Evolutionary conservation across 1,284 basidiomycete species (phyloP), one percentile per base, ranked within the genome.

Genomic region (Cryptococcus sp.): DNA sequence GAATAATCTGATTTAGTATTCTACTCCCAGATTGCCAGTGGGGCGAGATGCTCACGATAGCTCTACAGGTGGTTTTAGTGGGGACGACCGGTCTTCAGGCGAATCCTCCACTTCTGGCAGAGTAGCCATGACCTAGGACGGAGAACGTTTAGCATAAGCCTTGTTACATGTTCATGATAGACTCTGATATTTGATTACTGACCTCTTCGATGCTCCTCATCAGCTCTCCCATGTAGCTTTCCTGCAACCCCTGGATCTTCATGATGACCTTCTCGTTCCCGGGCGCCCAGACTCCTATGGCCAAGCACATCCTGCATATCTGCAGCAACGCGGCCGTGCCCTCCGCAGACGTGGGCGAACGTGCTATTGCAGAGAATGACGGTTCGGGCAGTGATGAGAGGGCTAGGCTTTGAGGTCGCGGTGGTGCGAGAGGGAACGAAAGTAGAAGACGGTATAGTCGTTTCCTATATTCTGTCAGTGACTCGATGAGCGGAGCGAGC

Each of bases 141-240:
- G 55, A 22, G 42, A 53, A 46, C 35, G 5, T 2, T 45, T 3
- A 35, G 45, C 20, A 19, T 39, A 50, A 44, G 20, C 20, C 40
- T 10, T 54, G 16, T 45, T 22, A 25, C 5, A n/a, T 2, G 42
- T 4, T 22, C 42, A n/a, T 5, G 4, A 17, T 44, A 17, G 41
- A 44, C 5, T 20, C 5, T 44, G 41, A 20, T 46, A 41, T 23
- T 61, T 48, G 6, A 40, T n/a, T 31, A 66, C 70, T 62, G 50
- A 78, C 74, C 44, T 70, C 70, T 50, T 77, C 74, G 23, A 79
- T 76, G 22, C 71, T 70, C 57, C 69, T 69, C 77, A 79, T 79
- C 55, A 79, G 60, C 57, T 72, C 69, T 42, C 71, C 70, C 72
- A 77, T 77, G 47, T 71, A 57, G 11, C 49, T 63, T 61, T 77